Percentiles rank a stretch among this genome's conserved stretches.
Evolutionary conservation across 2,329 filamentous ascomycete genomes (phyloP).

Genomic region (Leptoxyphium fumago): DNA sequence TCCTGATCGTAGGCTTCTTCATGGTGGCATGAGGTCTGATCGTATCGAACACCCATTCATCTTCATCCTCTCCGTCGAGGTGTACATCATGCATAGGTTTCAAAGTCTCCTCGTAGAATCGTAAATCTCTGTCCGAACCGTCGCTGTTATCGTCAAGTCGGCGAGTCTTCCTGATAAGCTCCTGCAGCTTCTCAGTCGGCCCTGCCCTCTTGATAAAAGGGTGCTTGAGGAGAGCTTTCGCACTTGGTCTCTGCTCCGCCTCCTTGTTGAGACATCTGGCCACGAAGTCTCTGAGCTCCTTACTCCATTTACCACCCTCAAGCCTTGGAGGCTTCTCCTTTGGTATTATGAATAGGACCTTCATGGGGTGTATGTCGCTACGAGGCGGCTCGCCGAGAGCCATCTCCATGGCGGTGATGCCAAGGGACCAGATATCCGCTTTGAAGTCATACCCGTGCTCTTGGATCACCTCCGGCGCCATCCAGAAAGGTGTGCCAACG

Average conservation of each 20-base stretch:
- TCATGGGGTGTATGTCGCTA: conserved; percentile 79
- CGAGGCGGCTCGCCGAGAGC: conserved; percentile 80
- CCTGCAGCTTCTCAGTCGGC: conserved; percentile 75
- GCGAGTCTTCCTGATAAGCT: conserved; percentile 70
- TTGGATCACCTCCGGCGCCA: conserved; percentile 89
- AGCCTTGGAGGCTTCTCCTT: conserved; percentile 74
- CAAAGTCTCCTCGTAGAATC: conserved; percentile 90
- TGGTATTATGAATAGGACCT: conserved; percentile 80
- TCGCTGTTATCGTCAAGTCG: conserved; percentile 51
- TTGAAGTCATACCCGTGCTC: conserved; percentile 76
- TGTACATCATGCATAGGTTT: conserved; percentile 14
- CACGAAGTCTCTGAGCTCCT: conserved; percentile 88
- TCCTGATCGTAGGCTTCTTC: conserved; percentile 40
- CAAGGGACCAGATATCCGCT: conserved; percentile 85
- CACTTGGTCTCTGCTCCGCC: conserved; percentile 66
- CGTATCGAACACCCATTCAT: conserved; percentile 94
- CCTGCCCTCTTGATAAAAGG: conserved; percentile 77
- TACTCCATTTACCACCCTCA: conserved; percentile 60
- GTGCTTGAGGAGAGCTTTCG: conserved; percentile 76
- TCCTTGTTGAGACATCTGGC: conserved; percentile 85
- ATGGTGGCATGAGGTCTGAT: conserved; percentile 52
- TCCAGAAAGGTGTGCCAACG: conserved; percentile 94
- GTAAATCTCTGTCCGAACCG: conserved; percentile 36
- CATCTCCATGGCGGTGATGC: conserved; percentile 83
- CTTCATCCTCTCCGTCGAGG: conserved; percentile 47